Percentiles rank a stretch among this genome's conserved stretches.
phyloP scores from a whole-genome alignment of 148 eudicot genomes.

The Cornus kousa region DNA sequence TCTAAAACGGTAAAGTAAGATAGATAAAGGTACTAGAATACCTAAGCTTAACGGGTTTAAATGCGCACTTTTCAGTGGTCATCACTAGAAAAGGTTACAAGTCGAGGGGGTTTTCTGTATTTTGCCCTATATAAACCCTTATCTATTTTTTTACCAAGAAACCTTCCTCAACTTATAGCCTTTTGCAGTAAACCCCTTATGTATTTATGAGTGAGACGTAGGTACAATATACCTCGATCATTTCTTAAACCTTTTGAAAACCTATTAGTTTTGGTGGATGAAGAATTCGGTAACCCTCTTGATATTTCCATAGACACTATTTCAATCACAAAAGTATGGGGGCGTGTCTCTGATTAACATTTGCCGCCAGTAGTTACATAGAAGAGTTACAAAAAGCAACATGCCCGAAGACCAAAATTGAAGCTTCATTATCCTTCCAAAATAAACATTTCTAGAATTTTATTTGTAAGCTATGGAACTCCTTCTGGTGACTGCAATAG shows the following conservation, averaged over 20 bases:
- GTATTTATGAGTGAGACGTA: neutral
- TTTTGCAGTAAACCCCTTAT: too few relatives aligned
- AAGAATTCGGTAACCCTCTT: constrained; percentile 56
- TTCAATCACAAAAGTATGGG: constrained; percentile 32
- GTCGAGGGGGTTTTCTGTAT: too few relatives aligned
- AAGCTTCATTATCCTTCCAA: constrained; percentile 34
- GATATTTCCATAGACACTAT: constrained; percentile 45
- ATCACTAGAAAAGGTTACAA: too few relatives aligned
- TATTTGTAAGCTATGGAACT: constrained; percentile 50
- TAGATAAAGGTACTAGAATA: too few relatives aligned
- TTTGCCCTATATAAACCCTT: too few relatives aligned
- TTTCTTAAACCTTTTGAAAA: constrained; percentile 50
- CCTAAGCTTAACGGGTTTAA: too few relatives aligned
- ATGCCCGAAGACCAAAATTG: constrained; percentile 30
- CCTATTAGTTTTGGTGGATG: constrained; percentile 49
- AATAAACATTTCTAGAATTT: constrained; percentile 27
- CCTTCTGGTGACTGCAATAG: constrained; percentile 38
- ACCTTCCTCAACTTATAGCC: too few relatives aligned
- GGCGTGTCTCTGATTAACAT: constrained; percentile 26
- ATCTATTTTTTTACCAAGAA: too few relatives aligned
- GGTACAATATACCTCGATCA: constrained; percentile 69
- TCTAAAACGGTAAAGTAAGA: too few relatives aligned
- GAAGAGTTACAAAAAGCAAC: too few relatives aligned
- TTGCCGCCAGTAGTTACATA: constrained; percentile 26
- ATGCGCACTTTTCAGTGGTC: too few relatives aligned